Conservation (phyloP, 1,139 yeast genomes). For the Protomyces inundatus region DNA sequence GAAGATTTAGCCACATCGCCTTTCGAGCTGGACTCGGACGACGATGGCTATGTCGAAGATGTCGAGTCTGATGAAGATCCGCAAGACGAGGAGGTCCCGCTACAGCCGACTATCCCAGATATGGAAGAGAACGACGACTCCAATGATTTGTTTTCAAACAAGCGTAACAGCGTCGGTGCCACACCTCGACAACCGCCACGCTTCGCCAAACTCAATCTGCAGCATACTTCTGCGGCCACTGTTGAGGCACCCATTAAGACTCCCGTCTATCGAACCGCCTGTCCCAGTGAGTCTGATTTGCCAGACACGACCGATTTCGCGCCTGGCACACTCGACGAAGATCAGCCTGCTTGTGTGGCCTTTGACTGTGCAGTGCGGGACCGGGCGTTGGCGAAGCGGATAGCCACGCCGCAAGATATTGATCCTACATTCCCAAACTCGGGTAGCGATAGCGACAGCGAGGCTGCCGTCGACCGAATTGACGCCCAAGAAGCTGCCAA, state of each 20-base stretch:
- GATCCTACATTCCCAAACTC: conserved; percentile 28
- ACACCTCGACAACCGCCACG: neutral
- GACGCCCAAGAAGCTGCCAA: neutral
- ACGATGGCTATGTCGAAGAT: conserved; percentile 13
- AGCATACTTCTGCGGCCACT: neutral
- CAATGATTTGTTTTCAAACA: neutral
- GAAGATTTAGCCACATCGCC: neutral
- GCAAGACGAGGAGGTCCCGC: neutral
- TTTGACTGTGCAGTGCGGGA: conserved; percentile 22
- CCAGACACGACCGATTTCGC: conserved; percentile 28
- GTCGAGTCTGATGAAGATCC: conserved; percentile 17
- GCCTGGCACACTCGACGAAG: conserved; percentile 27
- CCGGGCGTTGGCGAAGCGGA: conserved; percentile 9
- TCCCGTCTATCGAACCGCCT: conserved; percentile 25
- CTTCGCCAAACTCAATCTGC: neutral
- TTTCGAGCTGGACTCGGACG: conserved; percentile 6
- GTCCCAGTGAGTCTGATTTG: conserved; percentile 23
- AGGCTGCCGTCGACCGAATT: neutral
- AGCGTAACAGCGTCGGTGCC: neutral
- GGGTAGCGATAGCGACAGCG: conserved; percentile 17
- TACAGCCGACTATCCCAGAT: neutral
- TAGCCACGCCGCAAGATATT: conserved; percentile 26
- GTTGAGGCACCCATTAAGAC: neutral
- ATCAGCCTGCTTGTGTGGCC: conserved; percentile 27
- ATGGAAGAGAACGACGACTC: neutral